Percentiles rank a stretch among this genome's conserved stretches.
Evolutionary conservation across 2,329 filamentous ascomycete species (phyloP).

Genomic region (Paecilomyces variotii): DNA sequence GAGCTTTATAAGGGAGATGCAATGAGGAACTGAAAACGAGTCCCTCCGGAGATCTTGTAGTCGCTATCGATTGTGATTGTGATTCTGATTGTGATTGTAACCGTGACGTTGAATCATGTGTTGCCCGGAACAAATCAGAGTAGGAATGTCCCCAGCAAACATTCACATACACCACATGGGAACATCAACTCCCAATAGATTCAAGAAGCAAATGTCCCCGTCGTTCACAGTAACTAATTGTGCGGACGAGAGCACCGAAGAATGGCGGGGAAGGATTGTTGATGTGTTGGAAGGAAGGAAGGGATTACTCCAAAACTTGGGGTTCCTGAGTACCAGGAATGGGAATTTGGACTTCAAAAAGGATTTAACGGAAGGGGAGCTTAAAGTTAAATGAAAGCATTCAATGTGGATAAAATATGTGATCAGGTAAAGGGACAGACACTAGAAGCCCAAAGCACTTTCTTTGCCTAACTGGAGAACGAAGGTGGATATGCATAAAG

Average conservation of each 20-base stretch:
- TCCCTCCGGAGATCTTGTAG: background rate
- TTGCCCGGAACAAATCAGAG: background rate
- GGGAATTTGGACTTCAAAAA: constrained; percentile 4
- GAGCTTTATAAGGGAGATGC: background rate
- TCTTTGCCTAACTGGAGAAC: constrained; percentile 10
- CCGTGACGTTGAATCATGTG: background rate
- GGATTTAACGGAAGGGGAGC: constrained; percentile 12
- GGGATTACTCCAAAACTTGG: constrained; percentile 4
- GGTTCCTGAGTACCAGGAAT: constrained; percentile 6
- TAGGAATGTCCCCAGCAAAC: background rate
- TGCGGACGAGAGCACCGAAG: background rate
- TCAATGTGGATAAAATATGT: constrained; percentile 26
- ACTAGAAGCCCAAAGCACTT: constrained; percentile 18
- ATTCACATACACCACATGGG: background rate
- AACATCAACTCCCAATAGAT: background rate
- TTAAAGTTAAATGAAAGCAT: constrained; percentile 19
- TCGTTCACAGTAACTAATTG: background rate
- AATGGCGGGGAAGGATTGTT: background rate
- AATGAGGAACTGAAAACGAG: background rate
- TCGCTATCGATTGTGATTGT: background rate
- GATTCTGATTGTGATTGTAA: background rate
- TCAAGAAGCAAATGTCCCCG: background rate
- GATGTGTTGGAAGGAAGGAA: constrained; percentile 7
- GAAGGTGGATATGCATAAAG: constrained; percentile 22
- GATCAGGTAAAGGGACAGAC: constrained; percentile 23